Evolutionary conservation across 176 grass and related monocot genomes (phyloP).

Genomic region (Metroxylon sagu): DNA sequence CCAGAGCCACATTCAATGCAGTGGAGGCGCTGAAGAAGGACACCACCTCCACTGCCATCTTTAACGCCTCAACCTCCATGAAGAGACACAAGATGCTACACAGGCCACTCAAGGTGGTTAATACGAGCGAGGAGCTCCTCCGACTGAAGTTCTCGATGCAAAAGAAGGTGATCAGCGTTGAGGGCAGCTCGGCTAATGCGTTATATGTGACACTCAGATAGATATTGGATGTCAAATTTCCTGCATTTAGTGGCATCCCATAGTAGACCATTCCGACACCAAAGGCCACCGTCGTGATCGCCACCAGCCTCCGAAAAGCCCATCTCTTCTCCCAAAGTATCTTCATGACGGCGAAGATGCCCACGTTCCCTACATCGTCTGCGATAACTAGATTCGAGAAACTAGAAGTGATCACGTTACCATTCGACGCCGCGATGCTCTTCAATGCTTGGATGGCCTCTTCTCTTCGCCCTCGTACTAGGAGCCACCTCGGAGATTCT

Average conservation of each 20-base stretch:
- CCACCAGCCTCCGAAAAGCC: background rate
- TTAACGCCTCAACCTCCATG: conserved; percentile 13
- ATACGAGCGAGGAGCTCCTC: conserved; percentile 3
- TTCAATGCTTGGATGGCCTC: background rate
- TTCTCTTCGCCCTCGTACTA: background rate
- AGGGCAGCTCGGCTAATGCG: background rate
- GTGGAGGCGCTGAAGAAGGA: conserved; percentile 82
- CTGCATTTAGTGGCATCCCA: background rate
- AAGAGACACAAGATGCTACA: conserved; percentile 52
- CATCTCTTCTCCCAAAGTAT: background rate
- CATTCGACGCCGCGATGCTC: background rate
- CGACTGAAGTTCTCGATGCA: background rate
- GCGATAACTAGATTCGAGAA: background rate
- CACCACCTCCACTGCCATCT: conserved; percentile 47
- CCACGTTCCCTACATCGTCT: background rate
- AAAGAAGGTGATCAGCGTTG: background rate
- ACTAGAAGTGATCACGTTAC: background rate
- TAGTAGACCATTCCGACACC: background rate
- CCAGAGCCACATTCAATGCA: conserved; percentile 49
- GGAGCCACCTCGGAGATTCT: background rate
- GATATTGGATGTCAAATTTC: background rate
- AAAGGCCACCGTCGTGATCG: background rate
- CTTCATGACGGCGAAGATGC: background rate
- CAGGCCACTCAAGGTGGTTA: conserved; percentile 33
- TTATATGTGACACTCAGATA: background rate